Base-by-base conservation (phyloP, 2,329 filamentous ascomycete genomes). In the Sporothrix variecibatus region DNA sequence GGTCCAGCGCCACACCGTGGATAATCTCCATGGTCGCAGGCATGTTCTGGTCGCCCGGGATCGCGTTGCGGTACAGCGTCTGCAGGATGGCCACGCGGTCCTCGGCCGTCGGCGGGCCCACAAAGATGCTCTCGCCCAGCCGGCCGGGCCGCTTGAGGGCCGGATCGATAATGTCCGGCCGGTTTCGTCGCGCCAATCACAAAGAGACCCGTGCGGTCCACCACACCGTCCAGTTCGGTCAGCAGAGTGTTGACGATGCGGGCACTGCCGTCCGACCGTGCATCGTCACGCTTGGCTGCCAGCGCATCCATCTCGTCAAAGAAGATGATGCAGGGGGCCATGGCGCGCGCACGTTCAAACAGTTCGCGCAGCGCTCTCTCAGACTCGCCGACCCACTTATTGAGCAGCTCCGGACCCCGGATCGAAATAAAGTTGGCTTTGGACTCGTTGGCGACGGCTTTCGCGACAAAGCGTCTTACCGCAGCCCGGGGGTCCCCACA, bases 371-470 rank as follows among this genome's bases (percentile, higher is more conserved):
- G 93, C 0, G 95, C 94, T 12, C 95, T 92, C 83, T 99, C 96
- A 7, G 94, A 97, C 83, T 99, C 96, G 77, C 96, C 96, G 11
- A 99, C 95, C 81, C 95, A 99, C 83, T 98, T 99, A 86, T 98
- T 98, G 64, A 99, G 88, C 11, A 99, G 86, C 81, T 99, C 96
- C 0, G 96, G 96, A 0, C 96, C 96, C 82, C 98, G 98, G 83
- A 99, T 94, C 71, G 94, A 94, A 82, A 99, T 99, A 85, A 99
- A 99, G 82, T 97, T 98, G 67, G 96, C 96, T 81, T 95, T 94
- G 8, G 93, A 95, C 81, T 97, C 94, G 81, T 97, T 97, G 73
- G 96, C 96, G 4, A 98, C 94, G 3, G 96, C 96, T 83, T 98
- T 98, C 23, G 96, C 96, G 1, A 99, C 90, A 1, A 1, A 99